Conservation (phyloP, 805 yeast genomes). For the Saccharomycopsis capsularis region DNA sequence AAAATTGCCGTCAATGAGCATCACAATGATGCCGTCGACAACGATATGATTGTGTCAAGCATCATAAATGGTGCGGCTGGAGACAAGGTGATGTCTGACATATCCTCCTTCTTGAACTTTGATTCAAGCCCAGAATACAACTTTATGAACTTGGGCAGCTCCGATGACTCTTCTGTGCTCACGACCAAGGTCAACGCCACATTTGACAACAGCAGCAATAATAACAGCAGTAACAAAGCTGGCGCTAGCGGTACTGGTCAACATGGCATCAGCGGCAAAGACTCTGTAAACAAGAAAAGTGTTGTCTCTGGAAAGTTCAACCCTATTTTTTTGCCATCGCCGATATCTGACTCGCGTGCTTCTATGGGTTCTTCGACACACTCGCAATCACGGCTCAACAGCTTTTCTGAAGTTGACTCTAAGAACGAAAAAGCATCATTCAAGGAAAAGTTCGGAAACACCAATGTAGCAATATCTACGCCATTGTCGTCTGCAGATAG, state of each 20-base stretch:
- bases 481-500: slow-evolving; percentile 17
- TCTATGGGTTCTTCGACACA: background rate
- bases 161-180: slow-evolving; percentile 1
- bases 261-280: background rate
- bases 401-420: background rate
- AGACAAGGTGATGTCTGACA: background rate
- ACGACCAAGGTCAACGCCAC: slow-evolving; percentile 10
- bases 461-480: slow-evolving; percentile 7
- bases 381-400: background rate
- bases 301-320: background rate
- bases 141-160: background rate
- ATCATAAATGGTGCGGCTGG: slow-evolving; percentile 4
- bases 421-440: background rate
- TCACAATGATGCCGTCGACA: background rate
- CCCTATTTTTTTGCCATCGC: background rate
- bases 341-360: background rate
- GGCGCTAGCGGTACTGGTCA: background rate
- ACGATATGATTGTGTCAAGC: slow-evolving; percentile 15
- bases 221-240: background rate
- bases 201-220: background rate
- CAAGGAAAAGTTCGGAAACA: background rate
- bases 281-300: background rate
- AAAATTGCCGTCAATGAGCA: background rate
- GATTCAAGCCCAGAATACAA: slow-evolving; percentile 5
- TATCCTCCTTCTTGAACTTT: slow-evolving; percentile 8